Conservation (phyloP, 805 yeast species). For the Yamadazyma ubonensis region DNA sequence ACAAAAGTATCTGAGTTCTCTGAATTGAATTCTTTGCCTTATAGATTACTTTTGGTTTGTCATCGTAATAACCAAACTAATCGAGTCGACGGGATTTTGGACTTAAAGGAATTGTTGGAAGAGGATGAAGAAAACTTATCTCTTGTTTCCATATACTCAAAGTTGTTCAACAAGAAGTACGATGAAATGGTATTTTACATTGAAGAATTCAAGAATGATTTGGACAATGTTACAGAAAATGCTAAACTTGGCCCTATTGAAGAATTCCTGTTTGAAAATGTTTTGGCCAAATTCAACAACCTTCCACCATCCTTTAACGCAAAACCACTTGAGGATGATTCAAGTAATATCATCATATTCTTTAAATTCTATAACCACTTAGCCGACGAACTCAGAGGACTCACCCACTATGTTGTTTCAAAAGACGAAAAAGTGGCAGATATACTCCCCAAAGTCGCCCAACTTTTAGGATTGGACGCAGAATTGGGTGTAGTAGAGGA, state of each 20-base stretch:
- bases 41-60: constrained; percentile 64
- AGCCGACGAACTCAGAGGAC: constrained; percentile 57
- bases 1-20: constrained; percentile 9
- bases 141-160: constrained; percentile 52
- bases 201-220: constrained; percentile 54
- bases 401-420: constrained; percentile 56
- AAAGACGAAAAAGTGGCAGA: constrained; percentile 45
- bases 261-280: constrained; percentile 23
- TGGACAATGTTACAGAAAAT: not conserved
- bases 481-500: constrained; percentile 57
- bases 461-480: constrained; percentile 39
- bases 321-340: constrained; percentile 2
- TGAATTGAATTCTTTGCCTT: constrained; percentile 28
- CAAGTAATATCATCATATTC: constrained; percentile 34
- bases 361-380: constrained; percentile 66
- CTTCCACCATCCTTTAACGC: not conserved
- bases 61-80: constrained; percentile 70
- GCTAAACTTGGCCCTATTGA: constrained; percentile 10
- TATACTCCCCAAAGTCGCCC: constrained; percentile 41
- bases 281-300: constrained; percentile 17
- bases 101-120: constrained; percentile 7
- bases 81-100: constrained; percentile 51
- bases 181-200: constrained; percentile 59
- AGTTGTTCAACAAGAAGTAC: constrained; percentile 45
- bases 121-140: constrained; percentile 26